These are phyloP conservation scores for Nothophoma quercina DNA, from an alignment of 2,329 filamentous ascomycete genomes.

Conservation along the genomic window DNA sequence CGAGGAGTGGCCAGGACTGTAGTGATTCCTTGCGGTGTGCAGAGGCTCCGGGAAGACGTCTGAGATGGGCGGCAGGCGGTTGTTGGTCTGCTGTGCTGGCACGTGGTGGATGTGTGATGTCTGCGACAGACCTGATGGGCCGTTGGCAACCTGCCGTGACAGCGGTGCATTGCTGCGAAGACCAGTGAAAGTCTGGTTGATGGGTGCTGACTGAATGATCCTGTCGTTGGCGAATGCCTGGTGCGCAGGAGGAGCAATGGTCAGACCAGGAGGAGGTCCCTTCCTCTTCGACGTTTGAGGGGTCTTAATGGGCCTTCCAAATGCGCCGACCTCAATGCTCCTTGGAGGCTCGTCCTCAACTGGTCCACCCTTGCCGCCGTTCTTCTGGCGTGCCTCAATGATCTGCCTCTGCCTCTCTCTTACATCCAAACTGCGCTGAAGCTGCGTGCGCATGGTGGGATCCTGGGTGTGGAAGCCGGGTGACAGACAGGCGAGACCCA, in stretches of 20 bases:
- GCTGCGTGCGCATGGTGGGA: slow-evolving; percentile 93
- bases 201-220: slow-evolving; percentile 94
- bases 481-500: slow-evolving; percentile 91
- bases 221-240: slow-evolving; percentile 92
- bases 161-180: slow-evolving; percentile 70
- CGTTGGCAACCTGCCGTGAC: slow-evolving; percentile 80
- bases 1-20: slow-evolving; percentile 69
- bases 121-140: slow-evolving; percentile 81
- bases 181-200: slow-evolving; percentile 94
- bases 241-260: slow-evolving; percentile 93
- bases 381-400: slow-evolving; percentile 91
- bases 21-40: slow-evolving; percentile 56
- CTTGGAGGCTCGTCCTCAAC: slow-evolving; percentile 40
- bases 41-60: slow-evolving; percentile 91
- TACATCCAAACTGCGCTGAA: slow-evolving; percentile 92
- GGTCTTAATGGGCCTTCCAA: slow-evolving; percentile 65
- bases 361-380: slow-evolving; percentile 60
- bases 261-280: slow-evolving; percentile 83
- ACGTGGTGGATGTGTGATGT: slow-evolving; percentile 91
- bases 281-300: slow-evolving; percentile 77
- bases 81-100: slow-evolving; percentile 86
- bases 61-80: slow-evolving; percentile 89
- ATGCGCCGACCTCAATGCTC: slow-evolving; percentile 50
- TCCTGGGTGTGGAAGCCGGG: slow-evolving; percentile 96
- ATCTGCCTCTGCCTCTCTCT: slow-evolving; percentile 93